These are phyloP conservation scores for Brassica rapa DNA, from an alignment of 345 rosid species.

Conservation along the genomic window DNA sequence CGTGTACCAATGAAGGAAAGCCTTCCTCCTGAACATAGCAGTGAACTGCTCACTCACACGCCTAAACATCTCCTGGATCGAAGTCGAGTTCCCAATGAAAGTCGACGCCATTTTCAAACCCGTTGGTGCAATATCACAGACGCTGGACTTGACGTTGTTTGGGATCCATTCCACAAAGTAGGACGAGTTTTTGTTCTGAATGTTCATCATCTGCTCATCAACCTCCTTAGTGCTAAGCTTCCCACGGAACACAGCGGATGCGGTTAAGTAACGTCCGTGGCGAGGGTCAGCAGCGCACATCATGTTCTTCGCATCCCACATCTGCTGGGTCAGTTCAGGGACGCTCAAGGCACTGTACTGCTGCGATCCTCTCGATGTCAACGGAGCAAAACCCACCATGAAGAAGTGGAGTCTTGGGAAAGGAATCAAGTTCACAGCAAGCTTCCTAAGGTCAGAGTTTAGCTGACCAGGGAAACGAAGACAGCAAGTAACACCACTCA, in stretches of 20 bases:
- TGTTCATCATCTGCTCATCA: constrained; percentile 49
- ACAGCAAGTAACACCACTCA: constrained; percentile 50
- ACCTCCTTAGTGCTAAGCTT: constrained; percentile 47
- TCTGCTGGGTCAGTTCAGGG: constrained; percentile 47
- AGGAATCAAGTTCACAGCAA: constrained; percentile 44
- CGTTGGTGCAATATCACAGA: constrained; percentile 47
- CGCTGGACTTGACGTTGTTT: constrained; percentile 46
- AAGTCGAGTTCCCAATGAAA: constrained; percentile 46
- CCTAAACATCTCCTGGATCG: constrained; percentile 49
- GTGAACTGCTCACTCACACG: constrained; percentile 49
- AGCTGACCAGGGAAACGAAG: constrained; percentile 51
- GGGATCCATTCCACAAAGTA: constrained; percentile 51
- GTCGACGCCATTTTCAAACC: constrained; percentile 45
- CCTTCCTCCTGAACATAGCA: constrained; percentile 51
- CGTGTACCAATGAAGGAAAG: constrained; percentile 51
- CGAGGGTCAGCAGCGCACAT: constrained; percentile 53
- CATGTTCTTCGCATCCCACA: constrained; percentile 53
- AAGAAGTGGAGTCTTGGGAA: constrained; percentile 48
- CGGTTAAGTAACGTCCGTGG: constrained; percentile 46
- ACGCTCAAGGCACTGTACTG: constrained; percentile 47
- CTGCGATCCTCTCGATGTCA: constrained; percentile 47
- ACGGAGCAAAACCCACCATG: constrained; percentile 49
- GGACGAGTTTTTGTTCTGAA: constrained; percentile 47
- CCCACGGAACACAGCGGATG: constrained; percentile 48
- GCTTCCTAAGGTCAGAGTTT: constrained; percentile 47